Conservation (phyloP, 805 yeast species). For the Monosporozyma siamensis region DNA sequence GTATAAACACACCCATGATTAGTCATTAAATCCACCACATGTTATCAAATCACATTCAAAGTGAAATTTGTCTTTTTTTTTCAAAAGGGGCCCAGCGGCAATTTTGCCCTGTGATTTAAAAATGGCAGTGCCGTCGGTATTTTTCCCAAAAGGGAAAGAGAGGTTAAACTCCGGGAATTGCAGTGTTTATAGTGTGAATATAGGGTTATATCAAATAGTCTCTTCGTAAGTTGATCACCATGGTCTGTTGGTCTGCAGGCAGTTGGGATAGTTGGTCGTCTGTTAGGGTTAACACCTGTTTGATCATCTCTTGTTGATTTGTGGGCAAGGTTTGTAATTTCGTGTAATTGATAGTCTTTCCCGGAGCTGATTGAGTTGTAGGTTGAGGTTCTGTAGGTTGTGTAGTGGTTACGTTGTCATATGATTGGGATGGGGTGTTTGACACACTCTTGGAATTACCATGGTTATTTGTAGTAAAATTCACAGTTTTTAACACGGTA, state of each 20-base stretch:
- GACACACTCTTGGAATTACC: slow-evolving; percentile 6
- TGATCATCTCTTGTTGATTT: slow-evolving; percentile 48
- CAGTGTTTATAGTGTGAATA: no score
- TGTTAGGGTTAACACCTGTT: slow-evolving; percentile 39
- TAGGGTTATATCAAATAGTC: slow-evolving; percentile 36
- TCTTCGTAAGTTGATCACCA: slow-evolving; percentile 46
- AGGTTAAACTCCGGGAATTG: no score
- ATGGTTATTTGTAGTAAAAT: slow-evolving; percentile 7
- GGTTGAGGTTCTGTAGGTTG: slow-evolving; percentile 6
- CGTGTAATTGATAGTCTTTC: slow-evolving; percentile 32
- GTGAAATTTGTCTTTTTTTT: no score
- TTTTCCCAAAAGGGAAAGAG: no score
- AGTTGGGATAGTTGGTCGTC: slow-evolving; percentile 35
- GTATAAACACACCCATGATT: no score
- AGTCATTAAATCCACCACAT: no score
- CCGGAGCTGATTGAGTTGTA: slow-evolving; percentile 23
- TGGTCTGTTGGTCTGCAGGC: slow-evolving; percentile 39
- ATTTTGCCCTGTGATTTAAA: no score
- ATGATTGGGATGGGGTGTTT: slow-evolving; percentile 4
- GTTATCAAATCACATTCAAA: no score
- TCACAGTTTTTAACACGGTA: slow-evolving; percentile 33
- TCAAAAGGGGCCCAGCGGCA: no score
- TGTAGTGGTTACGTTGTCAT: slow-evolving; percentile 5
- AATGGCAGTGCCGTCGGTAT: no score
- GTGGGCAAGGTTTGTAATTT: slow-evolving; percentile 45